Conservation (phyloP, 1,284 basidiomycete genomes). For the Wallemia ichthyophaga region DNA sequence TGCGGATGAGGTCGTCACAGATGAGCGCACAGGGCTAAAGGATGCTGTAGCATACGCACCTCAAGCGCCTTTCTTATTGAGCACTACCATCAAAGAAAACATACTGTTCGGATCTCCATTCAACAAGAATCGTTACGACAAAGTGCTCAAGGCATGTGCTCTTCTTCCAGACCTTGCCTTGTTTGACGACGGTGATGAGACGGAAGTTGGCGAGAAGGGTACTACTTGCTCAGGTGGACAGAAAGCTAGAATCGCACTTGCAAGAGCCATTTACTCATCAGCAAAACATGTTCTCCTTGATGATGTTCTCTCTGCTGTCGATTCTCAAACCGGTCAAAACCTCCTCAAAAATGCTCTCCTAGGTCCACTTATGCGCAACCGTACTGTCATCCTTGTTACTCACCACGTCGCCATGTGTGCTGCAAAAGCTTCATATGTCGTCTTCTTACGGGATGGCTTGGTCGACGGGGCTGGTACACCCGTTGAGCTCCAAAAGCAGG, state of each 20-base stretch:
- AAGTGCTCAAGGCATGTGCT: slow-evolving; percentile 49
- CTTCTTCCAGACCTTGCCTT: slow-evolving; percentile 38
- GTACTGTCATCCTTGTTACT: slow-evolving; percentile 54
- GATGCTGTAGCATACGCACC: slow-evolving; percentile 27
- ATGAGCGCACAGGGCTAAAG: slow-evolving; percentile 18
- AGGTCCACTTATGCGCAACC: slow-evolving; percentile 28
- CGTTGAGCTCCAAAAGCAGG: slow-evolving; percentile 24
- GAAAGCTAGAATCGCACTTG: slow-evolving; percentile 32
- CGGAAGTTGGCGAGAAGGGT: slow-evolving; percentile 39
- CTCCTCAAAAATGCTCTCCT: slow-evolving; percentile 31
- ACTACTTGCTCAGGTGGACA: slow-evolving; percentile 37
- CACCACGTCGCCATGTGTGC: slow-evolving; percentile 51
- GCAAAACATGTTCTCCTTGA: slow-evolving; percentile 62
- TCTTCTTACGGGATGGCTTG: slow-evolving; percentile 31
- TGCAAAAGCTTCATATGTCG: slow-evolving; percentile 29
- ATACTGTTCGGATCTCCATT: slow-evolving; percentile 40
- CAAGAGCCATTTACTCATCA: slow-evolving; percentile 73
- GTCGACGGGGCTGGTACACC: slow-evolving; percentile 29
- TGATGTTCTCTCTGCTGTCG: slow-evolving; percentile 66
- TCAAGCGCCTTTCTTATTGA: slow-evolving; percentile 21
- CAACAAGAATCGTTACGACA: slow-evolving; percentile 36
- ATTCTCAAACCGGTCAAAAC: slow-evolving; percentile 53
- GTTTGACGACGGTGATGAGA: slow-evolving; percentile 51
- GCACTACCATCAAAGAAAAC: slow-evolving; percentile 45
- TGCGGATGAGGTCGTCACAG: slow-evolving; percentile 12